Conservation (phyloP, 768 basidiomycete genomes). For the Lactifluus subvellereus region DNA sequence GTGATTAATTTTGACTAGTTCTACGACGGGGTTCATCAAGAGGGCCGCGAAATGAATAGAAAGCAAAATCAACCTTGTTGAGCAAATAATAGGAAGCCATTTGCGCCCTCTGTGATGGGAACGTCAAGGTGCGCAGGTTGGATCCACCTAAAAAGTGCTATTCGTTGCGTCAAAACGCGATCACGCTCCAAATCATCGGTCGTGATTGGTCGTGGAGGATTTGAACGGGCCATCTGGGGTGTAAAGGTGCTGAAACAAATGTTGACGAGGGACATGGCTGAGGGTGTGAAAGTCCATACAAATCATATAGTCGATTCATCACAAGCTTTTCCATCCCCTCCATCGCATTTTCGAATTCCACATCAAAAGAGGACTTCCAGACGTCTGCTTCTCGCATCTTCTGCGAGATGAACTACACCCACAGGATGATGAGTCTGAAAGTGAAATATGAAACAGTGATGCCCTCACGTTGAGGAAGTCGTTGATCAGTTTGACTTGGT, state of each 20-base stretch:
- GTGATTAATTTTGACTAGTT: conserved; percentile 93
- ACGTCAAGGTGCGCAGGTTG: conserved; percentile 86
- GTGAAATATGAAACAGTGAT: background rate
- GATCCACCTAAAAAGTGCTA: conserved; percentile 88
- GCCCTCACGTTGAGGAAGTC: conserved; percentile 78
- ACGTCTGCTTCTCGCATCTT: conserved; percentile 83
- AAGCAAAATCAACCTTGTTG: conserved; percentile 60
- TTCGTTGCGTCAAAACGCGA: conserved; percentile 83
- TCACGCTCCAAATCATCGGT: conserved; percentile 97
- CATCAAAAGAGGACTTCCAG: conserved; percentile 72
- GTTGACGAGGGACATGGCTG: background rate
- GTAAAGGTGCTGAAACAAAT: conserved; percentile 72
- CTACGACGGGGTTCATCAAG: conserved; percentile 35
- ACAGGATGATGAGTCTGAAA: conserved; percentile 13
- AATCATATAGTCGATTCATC: conserved; percentile 96
- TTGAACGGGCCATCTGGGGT: conserved; percentile 64
- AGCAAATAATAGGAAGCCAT: conserved; percentile 85
- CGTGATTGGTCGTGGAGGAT: conserved; percentile 72
- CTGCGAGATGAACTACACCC: conserved; percentile 70
- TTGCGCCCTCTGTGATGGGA: conserved; percentile 64
- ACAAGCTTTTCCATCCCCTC: conserved; percentile 99
- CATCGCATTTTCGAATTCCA: conserved; percentile 92
- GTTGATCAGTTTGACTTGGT: conserved; percentile 92
- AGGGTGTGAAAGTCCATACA: conserved; percentile 48
- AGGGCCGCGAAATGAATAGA: no score